These are phyloP conservation scores for Chloranthus sessilifolius DNA, from an alignment of 164 flowering plant species.

Conservation along the genomic window DNA sequence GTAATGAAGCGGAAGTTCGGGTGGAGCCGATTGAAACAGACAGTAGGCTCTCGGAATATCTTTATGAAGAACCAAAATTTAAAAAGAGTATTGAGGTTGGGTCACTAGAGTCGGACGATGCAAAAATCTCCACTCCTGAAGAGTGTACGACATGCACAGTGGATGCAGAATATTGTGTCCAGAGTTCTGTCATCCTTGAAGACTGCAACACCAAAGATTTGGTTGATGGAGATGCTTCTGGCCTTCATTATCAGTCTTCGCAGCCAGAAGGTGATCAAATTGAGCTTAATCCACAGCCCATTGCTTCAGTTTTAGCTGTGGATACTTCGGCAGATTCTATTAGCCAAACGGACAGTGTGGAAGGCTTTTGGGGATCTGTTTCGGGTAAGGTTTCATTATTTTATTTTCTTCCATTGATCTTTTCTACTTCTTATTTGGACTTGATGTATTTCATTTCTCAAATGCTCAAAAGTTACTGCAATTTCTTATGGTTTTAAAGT, in stretches of 20 bases:
- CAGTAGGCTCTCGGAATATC: slow-evolving; percentile 13
- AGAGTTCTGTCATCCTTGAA: slow-evolving; percentile 13
- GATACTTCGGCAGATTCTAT: slow-evolving; percentile 39
- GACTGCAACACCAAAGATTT: slow-evolving; percentile 10
- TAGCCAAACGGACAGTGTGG: slow-evolving; percentile 64
- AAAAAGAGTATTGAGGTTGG: slow-evolving; percentile 8
- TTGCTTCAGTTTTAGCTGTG: slow-evolving; percentile 16
- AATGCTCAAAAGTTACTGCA: background rate
- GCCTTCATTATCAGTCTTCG: slow-evolving; percentile 10
- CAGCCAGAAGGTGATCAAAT: slow-evolving; percentile 22
- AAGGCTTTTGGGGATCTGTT: slow-evolving; percentile 70
- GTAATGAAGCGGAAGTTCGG: slow-evolving; percentile 2
- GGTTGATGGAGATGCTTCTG: slow-evolving; percentile 15
- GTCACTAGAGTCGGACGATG: too few relatives aligned
- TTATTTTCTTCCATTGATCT: background rate
- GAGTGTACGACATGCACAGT: slow-evolving; percentile 13
- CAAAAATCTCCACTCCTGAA: slow-evolving; percentile 4
- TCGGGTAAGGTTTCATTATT: slow-evolving; percentile 46
- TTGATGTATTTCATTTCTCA: too few relatives aligned
- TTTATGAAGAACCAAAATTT: slow-evolving; percentile 10
- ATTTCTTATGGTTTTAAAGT: background rate
- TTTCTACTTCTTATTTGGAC: background rate
- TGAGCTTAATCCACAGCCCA: slow-evolving; percentile 18
- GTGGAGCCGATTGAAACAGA: slow-evolving; percentile 7
- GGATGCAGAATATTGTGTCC: slow-evolving; percentile 19